Conservation (phyloP, 179 eudicot genomes). For the Camellia oleifera region DNA sequence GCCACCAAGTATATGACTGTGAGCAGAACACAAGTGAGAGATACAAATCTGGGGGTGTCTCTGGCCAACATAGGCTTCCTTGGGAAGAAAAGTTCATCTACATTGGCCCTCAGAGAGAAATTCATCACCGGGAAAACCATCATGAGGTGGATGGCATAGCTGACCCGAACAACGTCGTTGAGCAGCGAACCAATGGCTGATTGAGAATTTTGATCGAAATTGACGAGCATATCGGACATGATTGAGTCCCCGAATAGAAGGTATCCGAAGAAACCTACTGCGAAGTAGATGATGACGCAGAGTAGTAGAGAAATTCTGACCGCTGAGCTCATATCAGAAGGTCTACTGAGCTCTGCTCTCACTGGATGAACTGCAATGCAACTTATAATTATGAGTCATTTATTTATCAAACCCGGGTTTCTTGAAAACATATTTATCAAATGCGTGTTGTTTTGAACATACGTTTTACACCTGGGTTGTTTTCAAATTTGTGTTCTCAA, state of each 20-base stretch:
- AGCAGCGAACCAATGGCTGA: conserved; percentile 32
- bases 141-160: conserved; percentile 65
- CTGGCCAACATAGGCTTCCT: conserved; percentile 26
- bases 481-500: no score
- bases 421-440: no score
- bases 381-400: no score
- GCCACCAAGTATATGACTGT: conserved; percentile 38
- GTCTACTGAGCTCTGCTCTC: conserved; percentile 51
- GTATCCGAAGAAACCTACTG: conserved; percentile 62
- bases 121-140: conserved; percentile 60
- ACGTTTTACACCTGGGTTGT: no score
- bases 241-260: conserved; percentile 63
- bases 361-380: conserved; percentile 60
- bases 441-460: no score
- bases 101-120: conserved; percentile 51
- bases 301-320: conserved; percentile 46
- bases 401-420: no score
- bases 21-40: conserved; percentile 35
- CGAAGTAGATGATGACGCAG: conserved; percentile 54
- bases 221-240: conserved; percentile 63
- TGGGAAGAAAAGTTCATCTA: conserved; percentile 50
- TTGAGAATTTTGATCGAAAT: conserved; percentile 46
- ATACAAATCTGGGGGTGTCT: conserved; percentile 38
- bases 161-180: conserved; percentile 46
- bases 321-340: conserved; percentile 52